Base-by-base conservation (phyloP, 768 basidiomycete species). In the Lactifluus echinatus region DNA sequence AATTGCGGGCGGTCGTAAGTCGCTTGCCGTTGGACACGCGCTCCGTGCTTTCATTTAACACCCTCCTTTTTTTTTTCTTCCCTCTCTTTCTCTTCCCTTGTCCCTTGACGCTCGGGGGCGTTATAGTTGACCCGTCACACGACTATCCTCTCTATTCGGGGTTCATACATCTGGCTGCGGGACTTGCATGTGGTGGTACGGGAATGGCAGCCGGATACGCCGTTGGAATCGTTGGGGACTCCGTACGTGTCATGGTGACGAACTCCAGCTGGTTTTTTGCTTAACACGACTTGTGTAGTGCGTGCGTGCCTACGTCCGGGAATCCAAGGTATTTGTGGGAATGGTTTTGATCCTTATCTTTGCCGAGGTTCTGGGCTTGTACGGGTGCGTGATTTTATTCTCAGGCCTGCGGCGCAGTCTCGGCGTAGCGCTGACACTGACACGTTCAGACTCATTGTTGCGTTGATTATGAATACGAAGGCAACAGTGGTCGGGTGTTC, bases 291-390 rank as follows among this genome's bases (percentile, higher is more conserved):
- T 40, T 24, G 8, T 28, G 17, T 19, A 63, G 61, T 63, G 96
- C 79, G 96, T 98, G 28, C 79, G 96, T 45, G 96, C 95, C 58
- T 96, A 94, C 52, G 95, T 94, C 45, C 95, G 97, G 72, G 94
- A 98, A 74, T 91, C 93, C 50, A 76, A 90, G 66, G 76, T 96
- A 64, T 95, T 87, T 73, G 93, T 96, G 66, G 89, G 91, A 68
- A 97, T 95, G 93, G 89, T 86, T 64, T 79, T 97, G 59, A 98
- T 99, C 71, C 89, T 99, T 75, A 99, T 97, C 81, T 96, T 92
- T 70, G 89, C 90, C 28, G 90, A 93, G 79, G 90, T 95, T 3
- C 72, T 93, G 76, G 92, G 92, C 75, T 82, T 94, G 31, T 95
- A 94, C 70, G 93, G 91, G 55, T 57, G 24, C 26, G 61, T 43